A percentile compares a stretch with the other conserved stretches of the same genome.
Evolutionary conservation across 139 green algal species (phyloP).

Genomic region (Coelastrella sp.): DNA sequence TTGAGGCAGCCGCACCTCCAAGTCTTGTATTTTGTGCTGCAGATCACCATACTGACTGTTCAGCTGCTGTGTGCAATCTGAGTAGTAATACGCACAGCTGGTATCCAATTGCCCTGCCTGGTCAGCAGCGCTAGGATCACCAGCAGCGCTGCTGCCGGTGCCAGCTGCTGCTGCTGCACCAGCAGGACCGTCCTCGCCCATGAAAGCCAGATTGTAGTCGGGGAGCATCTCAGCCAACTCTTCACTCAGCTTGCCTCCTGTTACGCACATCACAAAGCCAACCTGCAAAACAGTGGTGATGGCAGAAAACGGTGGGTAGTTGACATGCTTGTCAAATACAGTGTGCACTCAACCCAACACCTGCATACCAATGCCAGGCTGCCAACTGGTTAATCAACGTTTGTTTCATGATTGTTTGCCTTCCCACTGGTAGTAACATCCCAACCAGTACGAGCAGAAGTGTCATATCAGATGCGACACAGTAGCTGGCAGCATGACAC

Average conservation of each 20-base stretch:
- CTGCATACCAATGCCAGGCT: too few species aligned
- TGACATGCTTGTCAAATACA: too few species aligned
- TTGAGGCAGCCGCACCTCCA: too few species aligned
- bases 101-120: constrained; percentile 24
- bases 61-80: constrained; percentile 67
- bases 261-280: constrained; percentile 62
- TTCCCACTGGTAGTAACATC: too few species aligned
- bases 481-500: too few species aligned
- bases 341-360: too few species aligned
- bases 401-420: too few species aligned
- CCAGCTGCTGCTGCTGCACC: constrained; percentile 3
- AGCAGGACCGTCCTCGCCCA: constrained; percentile 44
- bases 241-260: constrained; percentile 62
- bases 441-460: too few species aligned
- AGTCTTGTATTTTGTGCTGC: constrained; percentile 84
- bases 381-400: too few species aligned
- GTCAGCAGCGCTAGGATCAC: neutral
- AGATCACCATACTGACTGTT: constrained; percentile 83
- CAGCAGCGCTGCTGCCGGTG: neutral
- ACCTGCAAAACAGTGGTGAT: too few species aligned
- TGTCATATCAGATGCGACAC: too few species aligned
- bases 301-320: too few species aligned
- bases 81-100: constrained; percentile 76
- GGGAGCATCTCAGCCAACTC: constrained; percentile 79
- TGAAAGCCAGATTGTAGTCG: constrained; percentile 80